phyloP scores from a whole-genome alignment of 768 basidiomycete genomes.

The Neoboletus magnificus region DNA sequence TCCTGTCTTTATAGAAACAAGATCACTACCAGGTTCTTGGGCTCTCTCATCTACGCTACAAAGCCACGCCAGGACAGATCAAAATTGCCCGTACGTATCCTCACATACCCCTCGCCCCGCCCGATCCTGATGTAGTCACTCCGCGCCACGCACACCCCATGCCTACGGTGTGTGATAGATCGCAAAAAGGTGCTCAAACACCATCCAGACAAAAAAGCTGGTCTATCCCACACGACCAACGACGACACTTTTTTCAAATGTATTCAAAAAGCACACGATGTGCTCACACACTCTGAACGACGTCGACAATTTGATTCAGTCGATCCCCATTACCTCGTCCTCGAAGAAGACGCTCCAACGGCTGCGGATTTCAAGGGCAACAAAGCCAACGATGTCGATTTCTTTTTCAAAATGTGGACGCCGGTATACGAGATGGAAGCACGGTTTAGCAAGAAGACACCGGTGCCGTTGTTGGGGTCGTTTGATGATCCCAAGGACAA shows the following conservation, averaged over 20 bases:
- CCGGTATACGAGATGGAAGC: constrained; percentile 90
- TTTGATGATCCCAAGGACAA: constrained; percentile 69
- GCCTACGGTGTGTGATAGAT: constrained; percentile 48
- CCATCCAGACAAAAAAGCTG: constrained; percentile 95
- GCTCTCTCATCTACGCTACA: constrained; percentile 84
- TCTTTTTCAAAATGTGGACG: constrained; percentile 69
- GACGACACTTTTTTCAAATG: constrained; percentile 99
- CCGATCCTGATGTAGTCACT: constrained; percentile 8
- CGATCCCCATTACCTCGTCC: constrained; percentile 70
- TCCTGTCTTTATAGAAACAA: constrained; percentile 66
- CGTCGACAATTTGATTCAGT: constrained; percentile 96
- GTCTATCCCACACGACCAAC: constrained; percentile 75
- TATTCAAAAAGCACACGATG: constrained; percentile 97
- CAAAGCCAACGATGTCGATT: constrained; percentile 45
- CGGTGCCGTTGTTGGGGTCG: constrained; percentile 77
- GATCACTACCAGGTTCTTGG: constrained; percentile 98
- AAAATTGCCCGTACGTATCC: constrained; percentile 84
- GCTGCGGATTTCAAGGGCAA: constrained; percentile 51
- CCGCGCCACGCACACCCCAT: neutral
- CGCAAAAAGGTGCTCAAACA: constrained; percentile 99
- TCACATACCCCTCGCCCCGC: constrained; percentile 8
- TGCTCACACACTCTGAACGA: constrained; percentile 81
- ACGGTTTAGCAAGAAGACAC: constrained; percentile 85
- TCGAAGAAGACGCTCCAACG: constrained; percentile 77
- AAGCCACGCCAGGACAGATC: constrained; percentile 87